Evolutionary conservation across 2,329 filamentous ascomycete genomes (phyloP), one percentile per base, ranked within the genome.

Genomic region (Nemania diffusa): DNA sequence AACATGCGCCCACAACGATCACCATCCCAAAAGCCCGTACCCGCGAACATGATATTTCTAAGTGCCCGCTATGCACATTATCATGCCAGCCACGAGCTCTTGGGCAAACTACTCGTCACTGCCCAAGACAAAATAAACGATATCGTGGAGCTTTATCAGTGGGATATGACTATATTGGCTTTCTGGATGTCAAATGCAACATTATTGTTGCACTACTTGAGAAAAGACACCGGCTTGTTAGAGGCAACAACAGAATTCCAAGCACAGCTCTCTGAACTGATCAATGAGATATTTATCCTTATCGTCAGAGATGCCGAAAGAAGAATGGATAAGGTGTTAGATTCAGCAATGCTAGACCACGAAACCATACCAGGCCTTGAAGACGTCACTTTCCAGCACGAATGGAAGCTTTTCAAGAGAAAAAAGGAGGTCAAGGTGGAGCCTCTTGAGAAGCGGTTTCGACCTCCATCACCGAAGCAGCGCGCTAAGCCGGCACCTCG

Each of bases 161-260:
- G 96, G 96, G 96, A 99, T 77, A 99, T 99, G 96, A 99, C 96
- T 0, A 97, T 99, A 72, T 84, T 99, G 42, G 96, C 96, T 2
- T 99, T 99, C 77, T 99, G 96, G 96, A 94, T 97, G 75, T 98
- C 96, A 1, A 99, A 99, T 78, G 94, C 93, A 8, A 99, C 96
- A 0, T 82, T 99, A 44, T 83, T 99, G n/a, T 83, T 98, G 60
- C 95, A 99, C 79, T 99, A 99, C 77, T 84, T 99, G 61, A 97
- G 97, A 78, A 99, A 99, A 80, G 96, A 99, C 74, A 82, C 87
- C 5, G 94, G 93, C 0, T 82, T 98, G 20, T 87, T 94, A 6
- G 87, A 91, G 75, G 90, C 92, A 8, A 98, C 95, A 0, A 87
- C 90, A 0, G 91, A 96, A 72, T 98, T 97, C 72, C 96, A 99